phyloP scores from a whole-genome alignment of 176 grass and related monocot genomes.

The Rhipidocladum racemiflorum region DNA sequence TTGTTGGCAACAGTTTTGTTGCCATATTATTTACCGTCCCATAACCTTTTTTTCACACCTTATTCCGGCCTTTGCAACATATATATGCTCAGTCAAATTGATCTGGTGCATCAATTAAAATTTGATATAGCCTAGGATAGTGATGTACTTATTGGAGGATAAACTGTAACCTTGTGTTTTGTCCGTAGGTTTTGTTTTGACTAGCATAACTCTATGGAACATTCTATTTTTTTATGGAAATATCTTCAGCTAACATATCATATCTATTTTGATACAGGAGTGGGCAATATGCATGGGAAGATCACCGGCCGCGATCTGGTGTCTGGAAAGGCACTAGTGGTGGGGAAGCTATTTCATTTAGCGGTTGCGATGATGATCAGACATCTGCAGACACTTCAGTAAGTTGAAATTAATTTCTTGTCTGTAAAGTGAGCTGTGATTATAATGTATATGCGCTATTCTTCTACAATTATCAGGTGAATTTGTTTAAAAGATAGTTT shows the following conservation, averaged over 20 bases:
- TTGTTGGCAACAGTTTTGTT: neutral
- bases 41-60: neutral
- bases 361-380: slow-evolving; percentile 89
- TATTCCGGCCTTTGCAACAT: neutral
- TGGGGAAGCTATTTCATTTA: slow-evolving; percentile 96
- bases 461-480: neutral
- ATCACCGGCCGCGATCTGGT: slow-evolving; percentile 83
- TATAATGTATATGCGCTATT: neutral
- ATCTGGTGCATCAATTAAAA: neutral
- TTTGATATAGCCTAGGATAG: neutral
- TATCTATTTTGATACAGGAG: slow-evolving; percentile 47
- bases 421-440: neutral
- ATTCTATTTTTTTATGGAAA: slow-evolving; percentile 17
- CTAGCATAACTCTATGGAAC: slow-evolving; percentile 6
- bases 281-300: slow-evolving; percentile 93
- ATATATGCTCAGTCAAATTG: neutral
- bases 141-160: slow-evolving; percentile 9
- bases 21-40: neutral
- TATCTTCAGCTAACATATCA: neutral
- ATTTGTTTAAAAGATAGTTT: neutral
- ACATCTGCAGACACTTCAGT: slow-evolving; percentile 98
- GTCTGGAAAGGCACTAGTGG: slow-evolving; percentile 96
- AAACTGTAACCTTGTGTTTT: neutral
- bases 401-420: slow-evolving; percentile 35
- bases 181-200: slow-evolving; percentile 7